Conservation (phyloP, 495 filamentous ascomycete genomes). For the Neurospora discreta region DNA sequence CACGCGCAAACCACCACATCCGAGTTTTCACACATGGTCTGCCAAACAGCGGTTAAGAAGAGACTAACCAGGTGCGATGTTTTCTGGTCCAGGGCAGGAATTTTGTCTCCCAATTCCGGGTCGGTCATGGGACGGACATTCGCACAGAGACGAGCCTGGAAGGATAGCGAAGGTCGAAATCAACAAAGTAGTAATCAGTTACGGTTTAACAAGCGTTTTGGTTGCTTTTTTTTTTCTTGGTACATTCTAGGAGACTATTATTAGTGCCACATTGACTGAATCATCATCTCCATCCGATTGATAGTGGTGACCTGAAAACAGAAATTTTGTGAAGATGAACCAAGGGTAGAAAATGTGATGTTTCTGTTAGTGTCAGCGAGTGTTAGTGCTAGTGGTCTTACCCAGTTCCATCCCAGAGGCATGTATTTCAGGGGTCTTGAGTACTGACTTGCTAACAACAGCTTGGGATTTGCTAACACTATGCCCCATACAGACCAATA, state of each 20-base stretch:
- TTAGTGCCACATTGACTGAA: neutral
- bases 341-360: neutral
- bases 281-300: neutral
- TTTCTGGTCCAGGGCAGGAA: neutral
- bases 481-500: neutral
- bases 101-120: neutral
- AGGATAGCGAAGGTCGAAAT: neutral
- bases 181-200: neutral
- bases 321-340: neutral
- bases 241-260: neutral
- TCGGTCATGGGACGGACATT: neutral
- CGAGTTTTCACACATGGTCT: neutral
- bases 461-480: neutral
- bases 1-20: neutral
- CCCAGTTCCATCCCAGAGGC: neutral
- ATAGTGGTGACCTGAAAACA: neutral
- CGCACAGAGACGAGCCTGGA: neutral
- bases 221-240: neutral
- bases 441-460: neutral
- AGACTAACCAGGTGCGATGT: neutral
- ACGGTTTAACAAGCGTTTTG: neutral
- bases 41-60: neutral
- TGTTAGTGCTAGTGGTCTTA: neutral
- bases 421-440: no score
- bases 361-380: neutral